Evolutionary conservation across 1,139 yeast species (phyloP), one percentile per base, ranked within the genome.

Genomic region (Nakaseomyces glabratus): DNA sequence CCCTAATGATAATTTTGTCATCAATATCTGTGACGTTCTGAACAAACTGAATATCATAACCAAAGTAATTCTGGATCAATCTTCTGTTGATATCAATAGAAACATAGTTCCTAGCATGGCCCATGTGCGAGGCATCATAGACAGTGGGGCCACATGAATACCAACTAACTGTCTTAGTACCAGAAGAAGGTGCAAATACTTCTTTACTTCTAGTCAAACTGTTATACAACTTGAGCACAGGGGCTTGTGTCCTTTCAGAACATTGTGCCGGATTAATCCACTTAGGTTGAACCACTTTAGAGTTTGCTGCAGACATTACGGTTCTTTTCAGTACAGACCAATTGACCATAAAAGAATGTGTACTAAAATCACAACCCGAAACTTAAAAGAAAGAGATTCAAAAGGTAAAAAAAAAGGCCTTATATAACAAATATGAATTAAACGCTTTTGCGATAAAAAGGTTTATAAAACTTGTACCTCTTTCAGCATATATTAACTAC

Each of bases 101-200:
- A 34, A 90, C 97, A 56, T 90, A 93, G 63, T 90, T 90, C 60
- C 98, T 69, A 14, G 98, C 98, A 61, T 93, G 99, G n/a, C 99
- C 99, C 96, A 90, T 85, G 56, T 90, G 99, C 35, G 93, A 76
- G 29, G 93, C 78, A 59, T 90, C 95, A 54, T 90, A 90, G n/a
- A 90, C 97, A 0, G 99, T 90, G 9, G 98, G 98, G 4, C 99
- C 99, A 69, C 99, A 90, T 38, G 88, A 82, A 63, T 90, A 90
- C 99, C 99, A 90, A 3, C 88, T 72, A 35, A 90, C 79, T 41
- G 72, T 74, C 41, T 74, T 72, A 7, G 7, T n/a, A 4, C 19
- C 11, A 33, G 66, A 63, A 39, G 67, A 60, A 3, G 97, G 90
- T 14, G 74, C 58, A 49, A 90, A 88, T 36, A 69, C 82, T 24